Base-by-base conservation (phyloP, 495 filamentous ascomycete genomes). In the Penicillium manginii region DNA sequence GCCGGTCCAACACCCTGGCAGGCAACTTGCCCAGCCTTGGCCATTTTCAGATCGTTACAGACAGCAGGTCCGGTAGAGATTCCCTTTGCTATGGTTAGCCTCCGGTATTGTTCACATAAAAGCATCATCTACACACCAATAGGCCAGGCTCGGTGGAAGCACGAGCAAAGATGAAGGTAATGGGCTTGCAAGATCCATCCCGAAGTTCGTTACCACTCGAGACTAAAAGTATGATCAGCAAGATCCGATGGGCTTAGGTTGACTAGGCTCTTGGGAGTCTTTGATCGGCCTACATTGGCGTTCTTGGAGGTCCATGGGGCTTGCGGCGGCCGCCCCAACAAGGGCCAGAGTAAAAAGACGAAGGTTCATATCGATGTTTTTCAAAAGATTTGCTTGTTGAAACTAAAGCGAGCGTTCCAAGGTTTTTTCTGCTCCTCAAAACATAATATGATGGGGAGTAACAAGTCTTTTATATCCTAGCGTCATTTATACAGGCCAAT, bases 141-240 rank as follows among this genome's bases (percentile, higher is more conserved):
- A 59, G 52, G 17, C 42, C 57, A n/a, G 50, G 56, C 53, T 82
- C 78, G 46, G 73, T 78, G 42, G 73, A 77, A 15, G 75, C 78
- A 55, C 78, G 81, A 15, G 83, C 82, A 55, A 72, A 83, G 57
- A 83, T 78, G 65, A 83, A 79, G 59, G 81, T 79, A 35, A 83
- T 72, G 26, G 68, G 63, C 22, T 77, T 76, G 67, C 81, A 84
- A 12, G 70, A 65, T 17, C 70, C 69, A 4, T 73, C 52, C n/a
- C 72, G 73, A 50, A 81, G 80, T 31, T 83, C 79, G 42, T 77
- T 83, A n/a, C 64, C 64, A 26, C 45, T 47, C 1, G 3, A 15
- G 8, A 63, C 50, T 57, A 23, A 5, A 47, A 17, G 31, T 19
- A 19, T 22, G 12, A 31, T 32, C n/a, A 29, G 26, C 9, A 29